Evolutionary conservation across 164 flowering plant genomes (phyloP).

Genomic region (Chimonanthus praecox): DNA sequence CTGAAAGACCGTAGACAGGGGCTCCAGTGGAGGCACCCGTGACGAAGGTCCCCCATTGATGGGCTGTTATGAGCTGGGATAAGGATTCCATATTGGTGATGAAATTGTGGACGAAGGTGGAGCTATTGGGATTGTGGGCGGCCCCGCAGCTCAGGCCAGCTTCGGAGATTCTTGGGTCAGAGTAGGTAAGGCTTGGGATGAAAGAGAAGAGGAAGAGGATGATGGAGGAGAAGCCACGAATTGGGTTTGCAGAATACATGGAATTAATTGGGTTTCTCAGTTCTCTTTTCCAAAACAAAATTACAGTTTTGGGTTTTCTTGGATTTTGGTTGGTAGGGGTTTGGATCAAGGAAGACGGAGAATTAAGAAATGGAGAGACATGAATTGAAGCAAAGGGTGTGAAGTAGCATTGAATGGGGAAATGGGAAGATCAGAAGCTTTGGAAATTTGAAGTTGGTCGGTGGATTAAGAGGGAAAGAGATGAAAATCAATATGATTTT

Average conservation of each 20-base stretch:
- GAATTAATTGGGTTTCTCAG: not conserved
- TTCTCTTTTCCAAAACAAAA: too few relatives aligned
- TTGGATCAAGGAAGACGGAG: not conserved
- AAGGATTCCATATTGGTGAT: slow-evolving; percentile 44
- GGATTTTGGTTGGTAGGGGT: not conserved
- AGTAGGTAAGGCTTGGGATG: slow-evolving; percentile 13
- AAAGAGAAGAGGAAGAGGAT: slow-evolving; percentile 13
- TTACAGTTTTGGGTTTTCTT: not conserved
- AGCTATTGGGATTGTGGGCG: not conserved
- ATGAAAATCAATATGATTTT: not conserved
- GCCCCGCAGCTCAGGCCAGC: slow-evolving; percentile 39
- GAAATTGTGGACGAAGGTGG: slow-evolving; percentile 11
- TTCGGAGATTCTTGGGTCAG: slow-evolving; percentile 30
- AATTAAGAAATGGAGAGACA: not conserved
- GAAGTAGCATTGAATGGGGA: not conserved
- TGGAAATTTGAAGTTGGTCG: not conserved
- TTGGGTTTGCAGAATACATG: slow-evolving; percentile 7
- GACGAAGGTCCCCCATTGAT: slow-evolving; percentile 20
- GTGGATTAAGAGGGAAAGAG: too few relatives aligned
- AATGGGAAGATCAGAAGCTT: not conserved
- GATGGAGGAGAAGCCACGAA: not conserved
- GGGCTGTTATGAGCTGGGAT: slow-evolving; percentile 11
- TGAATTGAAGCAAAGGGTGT: not conserved
- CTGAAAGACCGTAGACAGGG: slow-evolving; percentile 43
- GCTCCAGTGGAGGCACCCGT: slow-evolving; percentile 1